Conservation (phyloP, 495 filamentous ascomycete species). For the Darksidea phi region DNA sequence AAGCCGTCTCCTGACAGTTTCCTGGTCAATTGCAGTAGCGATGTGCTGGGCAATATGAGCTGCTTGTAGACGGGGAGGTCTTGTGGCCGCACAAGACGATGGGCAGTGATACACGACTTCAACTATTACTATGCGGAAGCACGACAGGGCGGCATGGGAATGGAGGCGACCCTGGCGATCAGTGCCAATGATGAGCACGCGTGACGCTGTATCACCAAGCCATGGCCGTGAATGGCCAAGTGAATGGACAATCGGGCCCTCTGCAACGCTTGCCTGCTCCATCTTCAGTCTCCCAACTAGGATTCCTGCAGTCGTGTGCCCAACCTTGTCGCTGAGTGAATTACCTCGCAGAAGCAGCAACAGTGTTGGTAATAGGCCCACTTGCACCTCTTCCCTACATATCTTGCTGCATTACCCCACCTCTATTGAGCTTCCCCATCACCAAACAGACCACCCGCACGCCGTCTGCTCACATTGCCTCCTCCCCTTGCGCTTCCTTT, state of each 20-base stretch:
- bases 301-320: not conserved
- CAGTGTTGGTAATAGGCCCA: conserved; percentile 30
- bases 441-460: conserved; percentile 1
- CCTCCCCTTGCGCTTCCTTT: not conserved
- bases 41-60: conserved; percentile 3
- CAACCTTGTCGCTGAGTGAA: conserved; percentile 7
- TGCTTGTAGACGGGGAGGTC: too few species aligned
- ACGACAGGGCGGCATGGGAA: not conserved
- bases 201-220: conserved; percentile 26
- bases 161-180: conserved; percentile 24
- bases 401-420: conserved; percentile 31
- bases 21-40: conserved; percentile 13
- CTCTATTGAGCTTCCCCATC: not conserved
- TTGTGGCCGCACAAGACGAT: too few species aligned
- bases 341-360: conserved; percentile 26
- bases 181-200: conserved; percentile 21
- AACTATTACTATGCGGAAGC: not conserved
- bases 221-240: conserved; percentile 3
- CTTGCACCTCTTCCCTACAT: conserved; percentile 20
- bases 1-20: not conserved
- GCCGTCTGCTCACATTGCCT: conserved; percentile 2
- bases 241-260: conserved; percentile 16
- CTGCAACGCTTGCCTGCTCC: not conserved
- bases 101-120: too few species aligned
- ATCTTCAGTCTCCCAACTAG: not conserved